These are phyloP conservation scores for Saturnispora mendoncae DNA, from an alignment of 805 yeast species.

Conservation along the genomic window DNA sequence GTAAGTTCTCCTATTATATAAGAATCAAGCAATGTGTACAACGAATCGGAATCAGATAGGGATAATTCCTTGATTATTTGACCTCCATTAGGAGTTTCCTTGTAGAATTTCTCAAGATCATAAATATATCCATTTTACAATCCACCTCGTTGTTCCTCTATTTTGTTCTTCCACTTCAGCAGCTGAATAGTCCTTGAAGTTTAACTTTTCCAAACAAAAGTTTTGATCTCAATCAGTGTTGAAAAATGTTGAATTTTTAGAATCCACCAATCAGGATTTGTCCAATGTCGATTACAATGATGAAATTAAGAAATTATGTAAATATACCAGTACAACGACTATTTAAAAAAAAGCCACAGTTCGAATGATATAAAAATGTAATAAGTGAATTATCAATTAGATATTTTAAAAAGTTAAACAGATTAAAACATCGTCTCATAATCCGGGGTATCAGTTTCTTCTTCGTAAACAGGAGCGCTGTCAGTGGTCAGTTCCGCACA, in stretches of 20 bases:
- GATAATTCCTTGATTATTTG: constrained; percentile 40
- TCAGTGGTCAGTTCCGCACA: neutral
- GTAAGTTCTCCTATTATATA: constrained; percentile 5
- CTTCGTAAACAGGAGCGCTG: neutral
- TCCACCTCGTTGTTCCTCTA: constrained; percentile 70
- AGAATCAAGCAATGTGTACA: neutral
- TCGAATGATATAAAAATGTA: too few relatives aligned
- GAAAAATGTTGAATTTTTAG: constrained; percentile 1
- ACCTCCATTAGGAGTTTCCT: constrained; percentile 72
- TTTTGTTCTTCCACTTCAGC: constrained; percentile 69
- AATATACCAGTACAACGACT: too few relatives aligned
- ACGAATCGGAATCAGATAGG: neutral
- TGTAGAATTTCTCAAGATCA: constrained; percentile 60
- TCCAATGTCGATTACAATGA: too few relatives aligned
- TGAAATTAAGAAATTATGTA: too few relatives aligned
- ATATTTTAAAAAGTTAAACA: too few relatives aligned
- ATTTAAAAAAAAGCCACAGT: too few relatives aligned
- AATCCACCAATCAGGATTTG: too few relatives aligned
- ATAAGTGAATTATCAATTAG: too few relatives aligned
- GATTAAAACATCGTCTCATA: too few relatives aligned
- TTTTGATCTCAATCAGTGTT: neutral
- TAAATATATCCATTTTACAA: constrained; percentile 77
- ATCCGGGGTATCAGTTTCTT: too few relatives aligned
- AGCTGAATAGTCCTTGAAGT: constrained; percentile 25
- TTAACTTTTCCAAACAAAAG: neutral